Evolutionary conservation across 1,139 yeast species (phyloP), one percentile per base, ranked within the genome.

Genomic region (Debaryomycetaceae sp.): DNA sequence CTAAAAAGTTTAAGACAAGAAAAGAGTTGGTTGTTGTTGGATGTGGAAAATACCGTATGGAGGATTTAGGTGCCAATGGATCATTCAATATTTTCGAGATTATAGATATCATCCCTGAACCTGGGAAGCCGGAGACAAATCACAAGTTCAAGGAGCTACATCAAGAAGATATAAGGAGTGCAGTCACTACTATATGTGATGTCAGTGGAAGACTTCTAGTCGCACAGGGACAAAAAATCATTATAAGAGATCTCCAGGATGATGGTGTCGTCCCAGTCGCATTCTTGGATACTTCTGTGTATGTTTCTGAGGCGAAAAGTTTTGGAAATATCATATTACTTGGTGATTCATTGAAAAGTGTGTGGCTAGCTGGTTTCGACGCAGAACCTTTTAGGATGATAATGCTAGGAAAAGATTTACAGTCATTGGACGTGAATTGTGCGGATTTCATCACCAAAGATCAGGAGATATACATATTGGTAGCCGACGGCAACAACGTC

Each of bases 331-430:
- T 91, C 55, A 59, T 91, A 19, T 52, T 88, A 2, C 62, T 89
- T 19, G 96, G 95, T 15, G 99, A 92, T 61, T 73, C 88, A 0
- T 71, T 82, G 60, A 85, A 87, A 49, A 85, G 95, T 49, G 70
- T 88, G 6, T 82, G 92, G 73, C 71, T 94, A 42, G 83, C 83
- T 18, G 98, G 97, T 1, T 91, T 89, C 62, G 96, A 91, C 56
- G 92, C 95, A 3, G 97, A 92, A 53, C 99, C 98, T 1, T 91
- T 87, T 60, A 70, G 97, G 48, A 81, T 92, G 83, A 72, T 87
- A 18, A 63, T 78, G 48, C 64, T 94, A 40, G 92, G 96, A 6
- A 86, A 85, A 53, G 96, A 91, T 57, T 70, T 79, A 31, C 75
- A 79, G 26, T 62, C 73, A 14, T 65, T 85, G 33, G 85, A 81